Evolutionary conservation across 352 stramenopile genomes (phyloP).

Genomic region (Phytophthora tentaculata): DNA sequence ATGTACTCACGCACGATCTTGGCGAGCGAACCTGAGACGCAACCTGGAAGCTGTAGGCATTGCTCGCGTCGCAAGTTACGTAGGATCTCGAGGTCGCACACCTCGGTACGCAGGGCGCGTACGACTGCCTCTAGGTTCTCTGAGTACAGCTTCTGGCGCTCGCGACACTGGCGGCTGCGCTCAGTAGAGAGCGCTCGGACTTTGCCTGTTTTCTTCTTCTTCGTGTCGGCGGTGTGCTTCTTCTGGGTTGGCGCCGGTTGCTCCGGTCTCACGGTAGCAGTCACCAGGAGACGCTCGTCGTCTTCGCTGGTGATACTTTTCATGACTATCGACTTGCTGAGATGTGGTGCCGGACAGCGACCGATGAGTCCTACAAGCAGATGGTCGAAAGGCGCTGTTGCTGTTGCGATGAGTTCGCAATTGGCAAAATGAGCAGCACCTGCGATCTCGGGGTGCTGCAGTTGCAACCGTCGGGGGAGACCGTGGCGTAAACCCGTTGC

Average conservation of each 20-base stretch:
- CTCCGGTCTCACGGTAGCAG: slow-evolving; percentile 3
- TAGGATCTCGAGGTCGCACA: slow-evolving; percentile 54
- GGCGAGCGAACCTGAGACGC: slow-evolving; percentile 43
- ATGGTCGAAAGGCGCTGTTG: slow-evolving; percentile 17
- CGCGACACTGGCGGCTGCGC: slow-evolving; percentile 57
- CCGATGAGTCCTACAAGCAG: slow-evolving; percentile 19
- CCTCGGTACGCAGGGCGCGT: slow-evolving; percentile 42
- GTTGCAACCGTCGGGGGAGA: too few species aligned
- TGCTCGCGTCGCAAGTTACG: slow-evolving; percentile 49
- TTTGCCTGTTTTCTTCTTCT: slow-evolving; percentile 27
- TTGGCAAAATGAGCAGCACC: slow-evolving; percentile 39
- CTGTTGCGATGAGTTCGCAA: slow-evolving; percentile 21
- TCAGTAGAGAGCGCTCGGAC: slow-evolving; percentile 49
- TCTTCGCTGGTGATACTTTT: slow-evolving; percentile 12
- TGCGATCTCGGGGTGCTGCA: slow-evolving; percentile 9
- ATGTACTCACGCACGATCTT: slow-evolving; percentile 60
- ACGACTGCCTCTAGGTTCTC: slow-evolving; percentile 46
- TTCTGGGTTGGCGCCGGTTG: not conserved
- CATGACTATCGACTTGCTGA: slow-evolving; percentile 10
- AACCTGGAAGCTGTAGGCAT: slow-evolving; percentile 37
- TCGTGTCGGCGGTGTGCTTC: not conserved
- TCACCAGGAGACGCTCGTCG: slow-evolving; percentile 3
- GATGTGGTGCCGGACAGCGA: slow-evolving; percentile 23
- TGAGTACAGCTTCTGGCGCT: slow-evolving; percentile 61
- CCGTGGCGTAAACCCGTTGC: slow-evolving; percentile 28